These are phyloP conservation scores for Penicillium atrosanguineum DNA, from an alignment of 495 filamentous ascomycete species.

Conservation along the genomic window DNA sequence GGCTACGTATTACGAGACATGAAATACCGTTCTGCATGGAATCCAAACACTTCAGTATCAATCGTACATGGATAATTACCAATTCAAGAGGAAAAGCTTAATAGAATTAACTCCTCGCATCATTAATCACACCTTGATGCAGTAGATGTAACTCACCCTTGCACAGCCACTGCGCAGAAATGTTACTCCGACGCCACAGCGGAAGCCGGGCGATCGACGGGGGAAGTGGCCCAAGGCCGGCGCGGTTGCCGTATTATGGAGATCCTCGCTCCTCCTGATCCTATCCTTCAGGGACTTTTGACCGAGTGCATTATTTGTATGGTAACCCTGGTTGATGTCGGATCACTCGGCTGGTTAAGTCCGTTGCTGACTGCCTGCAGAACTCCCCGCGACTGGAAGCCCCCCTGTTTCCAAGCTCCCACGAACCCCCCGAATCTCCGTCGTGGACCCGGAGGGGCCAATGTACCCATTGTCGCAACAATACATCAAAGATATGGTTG, in stretches of 20 bases:
- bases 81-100: too few relatives aligned
- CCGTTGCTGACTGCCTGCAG: slow-evolving; percentile 11
- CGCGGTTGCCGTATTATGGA: slow-evolving; percentile 13
- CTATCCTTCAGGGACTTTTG: slow-evolving; percentile 1
- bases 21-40: not conserved
- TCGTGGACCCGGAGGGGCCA: slow-evolving; percentile 16
- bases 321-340: not conserved
- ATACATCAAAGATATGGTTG: slow-evolving; percentile 30
- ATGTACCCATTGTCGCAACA: slow-evolving; percentile 19
- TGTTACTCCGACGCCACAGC: slow-evolving; percentile 33
- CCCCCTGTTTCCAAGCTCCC: slow-evolving; percentile 23
- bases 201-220: slow-evolving; percentile 34
- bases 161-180: slow-evolving; percentile 41
- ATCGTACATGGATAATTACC: not conserved
- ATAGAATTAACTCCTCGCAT: too few relatives aligned
- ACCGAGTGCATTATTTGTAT: not conserved
- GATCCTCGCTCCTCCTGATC: slow-evolving; percentile 10
- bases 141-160: not conserved
- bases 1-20: not conserved
- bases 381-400: slow-evolving; percentile 10
- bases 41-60: not conserved
- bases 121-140: not conserved
- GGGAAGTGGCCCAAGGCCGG: slow-evolving; percentile 34
- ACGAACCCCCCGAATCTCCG: slow-evolving; percentile 1
- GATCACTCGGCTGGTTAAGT: not conserved